Evolutionary conservation across 2,329 filamentous ascomycete species (phyloP).

Genomic region (Pezicula rhizophila): DNA sequence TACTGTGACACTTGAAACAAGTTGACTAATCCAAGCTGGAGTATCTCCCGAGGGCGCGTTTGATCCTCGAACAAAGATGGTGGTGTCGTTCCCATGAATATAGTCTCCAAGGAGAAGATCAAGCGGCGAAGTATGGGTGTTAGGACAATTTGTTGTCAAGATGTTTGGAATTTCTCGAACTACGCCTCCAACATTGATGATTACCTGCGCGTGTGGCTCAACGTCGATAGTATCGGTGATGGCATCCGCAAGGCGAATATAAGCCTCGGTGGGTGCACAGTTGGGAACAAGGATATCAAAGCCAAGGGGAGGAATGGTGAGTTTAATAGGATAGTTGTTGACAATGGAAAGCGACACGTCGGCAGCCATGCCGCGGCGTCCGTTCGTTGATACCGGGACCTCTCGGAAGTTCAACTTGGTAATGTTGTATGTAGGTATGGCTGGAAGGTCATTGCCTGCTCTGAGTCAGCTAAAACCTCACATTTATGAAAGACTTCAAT

Average conservation of each 20-base stretch:
- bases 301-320: constrained; percentile 71
- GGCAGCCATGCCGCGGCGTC: constrained; percentile 62
- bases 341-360: constrained; percentile 67
- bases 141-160: constrained; percentile 68
- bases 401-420: constrained; percentile 76
- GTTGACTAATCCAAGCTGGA: constrained; percentile 74
- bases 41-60: constrained; percentile 59
- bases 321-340: constrained; percentile 73
- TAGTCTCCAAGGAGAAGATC: constrained; percentile 78
- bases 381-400: constrained; percentile 43
- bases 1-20: constrained; percentile 75
- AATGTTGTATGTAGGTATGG: constrained; percentile 77
- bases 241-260: constrained; percentile 74
- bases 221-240: constrained; percentile 62
- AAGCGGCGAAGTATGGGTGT: constrained; percentile 72
- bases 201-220: constrained; percentile 60
- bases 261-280: constrained; percentile 64
- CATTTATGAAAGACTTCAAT: background rate
- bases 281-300: constrained; percentile 84
- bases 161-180: constrained; percentile 68
- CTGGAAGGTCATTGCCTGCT: constrained; percentile 63
- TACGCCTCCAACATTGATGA: constrained; percentile 63
- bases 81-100: constrained; percentile 71
- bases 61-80: constrained; percentile 77
- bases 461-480: constrained; percentile 15